Base-by-base conservation (phyloP, 2,329 filamentous ascomycete species). In the Curvularia hawaiiensis region DNA sequence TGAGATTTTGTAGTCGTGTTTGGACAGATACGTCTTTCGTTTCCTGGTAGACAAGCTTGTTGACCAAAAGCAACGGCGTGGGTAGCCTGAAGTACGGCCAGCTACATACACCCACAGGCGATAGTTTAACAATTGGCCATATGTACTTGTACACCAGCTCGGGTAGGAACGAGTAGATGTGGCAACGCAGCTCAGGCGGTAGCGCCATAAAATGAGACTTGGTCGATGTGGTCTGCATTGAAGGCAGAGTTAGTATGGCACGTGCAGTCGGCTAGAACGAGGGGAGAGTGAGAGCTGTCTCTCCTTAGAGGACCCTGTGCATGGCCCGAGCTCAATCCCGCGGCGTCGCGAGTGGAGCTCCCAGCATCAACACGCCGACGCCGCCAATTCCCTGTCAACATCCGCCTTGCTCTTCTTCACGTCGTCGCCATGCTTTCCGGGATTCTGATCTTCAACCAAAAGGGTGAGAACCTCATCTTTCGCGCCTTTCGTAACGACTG, bases 391-490 rank as follows among this genome's bases (percentile, higher is more conserved):
- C 39, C 52, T 54, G 51, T 40, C 39, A 40, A 49, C 55, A 33
- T 22, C 46, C 30, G 43, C 26, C 58, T 45, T 41, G 41, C 43
- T 24, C 28, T 47, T 14, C 24, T 28, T 14, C 22, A 50, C 51
- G 41, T 53, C 52, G 38, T 54, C 59, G 52, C 56, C 60, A 99
- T 99, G 96, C 84, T 99, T 68, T 98, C 94, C 69, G 95, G 95
- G 59, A 94, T 99, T 73, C 88, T 99, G 67, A 89, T 99, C 68
- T 99, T 99, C 85, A 99, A 99, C 70, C 95, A 99, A 79, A 99
- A 99, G 81, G 95, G 95, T 80, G 95, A 99, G 83, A 97, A 99
- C 80, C 91, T 99, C 75, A 99, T 99, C 79, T 97, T 99, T 83
- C 92, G 95, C 75, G 92, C 95, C 71, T 99, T 99, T 80, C 92